Conservation (phyloP, 176 grass and related monocot species). For the Thalia dealbata region DNA sequence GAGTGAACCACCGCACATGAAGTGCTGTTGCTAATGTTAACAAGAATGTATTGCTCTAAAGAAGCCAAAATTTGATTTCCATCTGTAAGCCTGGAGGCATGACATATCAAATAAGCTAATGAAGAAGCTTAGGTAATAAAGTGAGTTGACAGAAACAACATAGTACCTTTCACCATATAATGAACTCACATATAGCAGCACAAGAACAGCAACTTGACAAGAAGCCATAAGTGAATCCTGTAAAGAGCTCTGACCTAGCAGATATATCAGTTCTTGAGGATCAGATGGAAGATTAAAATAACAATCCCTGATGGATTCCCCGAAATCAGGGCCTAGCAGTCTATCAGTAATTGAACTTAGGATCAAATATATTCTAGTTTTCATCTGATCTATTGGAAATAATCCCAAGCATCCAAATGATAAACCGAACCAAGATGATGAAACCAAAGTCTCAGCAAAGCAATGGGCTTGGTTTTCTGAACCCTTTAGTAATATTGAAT, state of each 20-base stretch:
- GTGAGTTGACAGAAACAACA: background rate
- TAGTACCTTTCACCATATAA: constrained; percentile 74
- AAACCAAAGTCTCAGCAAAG: constrained; percentile 56
- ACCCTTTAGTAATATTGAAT: constrained; percentile 58
- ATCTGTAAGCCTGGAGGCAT: constrained; percentile 42
- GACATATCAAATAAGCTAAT: constrained; percentile 4
- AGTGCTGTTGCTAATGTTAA: constrained; percentile 48
- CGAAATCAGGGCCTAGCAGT: constrained; percentile 57
- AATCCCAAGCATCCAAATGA: constrained; percentile 81
- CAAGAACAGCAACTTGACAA: constrained; percentile 66
- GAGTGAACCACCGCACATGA: constrained; percentile 33
- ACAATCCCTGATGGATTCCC: constrained; percentile 71
- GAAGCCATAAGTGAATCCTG: constrained; percentile 72
- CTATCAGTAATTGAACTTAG: constrained; percentile 52
- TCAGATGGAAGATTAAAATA: constrained; percentile 62
- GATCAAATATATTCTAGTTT: constrained; percentile 63
- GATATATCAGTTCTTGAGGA: constrained; percentile 66
- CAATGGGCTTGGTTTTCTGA: constrained; percentile 29
- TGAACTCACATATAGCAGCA: constrained; percentile 59
- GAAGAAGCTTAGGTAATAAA: background rate
- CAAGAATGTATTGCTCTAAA: constrained; percentile 88
- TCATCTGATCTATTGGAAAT: constrained; percentile 69
- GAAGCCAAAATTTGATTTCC: constrained; percentile 74
- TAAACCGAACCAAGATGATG: constrained; percentile 75
- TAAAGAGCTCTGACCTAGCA: constrained; percentile 57